Evolutionary conservation across 169 alveolate species (phyloP), one percentile per base, ranked within the genome.

Genomic region (Eimeria praecox): DNA sequence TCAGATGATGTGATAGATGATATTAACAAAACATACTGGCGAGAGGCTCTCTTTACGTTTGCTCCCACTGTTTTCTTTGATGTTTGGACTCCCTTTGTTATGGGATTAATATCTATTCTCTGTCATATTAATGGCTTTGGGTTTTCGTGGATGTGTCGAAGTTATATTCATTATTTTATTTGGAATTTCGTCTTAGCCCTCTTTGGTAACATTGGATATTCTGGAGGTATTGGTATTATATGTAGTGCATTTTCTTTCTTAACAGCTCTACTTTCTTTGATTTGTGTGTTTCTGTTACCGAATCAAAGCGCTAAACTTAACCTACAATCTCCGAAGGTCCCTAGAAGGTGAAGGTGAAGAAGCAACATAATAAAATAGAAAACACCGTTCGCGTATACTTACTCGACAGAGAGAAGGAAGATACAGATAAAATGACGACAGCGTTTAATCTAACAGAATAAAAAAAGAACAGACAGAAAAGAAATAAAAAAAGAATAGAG

Each of bases 201-300:
- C 56, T 94, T 94, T 59, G 96, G 96, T n/a, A 94, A 94, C 73
- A 83, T 94, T 33, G 96, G 96, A 18, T 94, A 94, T 49, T 87
- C 94, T 3, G 96, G 96, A 1, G 96, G 96, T 2, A 78, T 94
- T 24, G 96, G 96, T 30, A 86, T 94, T 85, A 86, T 94, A 56
- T 88, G 82, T 85, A 78, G 94, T 33, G 89, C 94, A 27, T 83
- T 94, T 85, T 52, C 96, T 9, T 73, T 94, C 24, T 91, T 94
- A 30, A 82, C 93, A n/a, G 64, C 96, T 14, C 83, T 94, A 5
- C 94, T 94, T 33, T 83, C 94, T 6, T 69, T 94, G 20, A 94
- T 94, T 33, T 86, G 94, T 88, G 46, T 54, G 5, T 59, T 83
- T 59, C 20, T 94, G 6, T 18, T 69, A 62, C 94, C 75, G 20